Evolutionary conservation across 805 yeast genomes (phyloP).

Genomic region (Cyberlindnera bimundalis): DNA sequence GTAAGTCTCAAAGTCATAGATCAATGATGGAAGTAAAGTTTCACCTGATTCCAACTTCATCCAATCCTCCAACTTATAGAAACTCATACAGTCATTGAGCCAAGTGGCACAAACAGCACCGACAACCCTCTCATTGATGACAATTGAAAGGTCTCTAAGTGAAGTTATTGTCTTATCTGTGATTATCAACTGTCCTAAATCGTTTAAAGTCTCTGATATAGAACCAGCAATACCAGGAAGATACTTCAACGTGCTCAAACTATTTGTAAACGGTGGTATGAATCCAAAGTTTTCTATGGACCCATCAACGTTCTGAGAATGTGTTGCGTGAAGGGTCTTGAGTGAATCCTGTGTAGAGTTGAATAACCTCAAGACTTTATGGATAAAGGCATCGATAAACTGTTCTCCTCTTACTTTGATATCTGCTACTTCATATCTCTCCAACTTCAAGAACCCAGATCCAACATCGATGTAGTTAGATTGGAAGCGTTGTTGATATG

Average conservation of each 20-base stretch:
- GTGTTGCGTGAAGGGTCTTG: conserved; percentile 10
- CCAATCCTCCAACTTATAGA: conserved; percentile 41
- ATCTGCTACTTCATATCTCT: conserved; percentile 39
- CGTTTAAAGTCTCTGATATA: conserved; percentile 39
- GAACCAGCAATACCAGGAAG: conserved; percentile 44
- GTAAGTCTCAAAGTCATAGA: conserved; percentile 31
- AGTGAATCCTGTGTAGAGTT: conserved; percentile 30
- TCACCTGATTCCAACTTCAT: conserved; percentile 33
- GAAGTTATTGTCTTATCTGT: conserved; percentile 37
- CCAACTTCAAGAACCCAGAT: conserved; percentile 37
- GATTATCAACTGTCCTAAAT: conserved; percentile 41
- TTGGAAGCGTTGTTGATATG: conserved; percentile 36
- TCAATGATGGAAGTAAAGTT: conserved; percentile 36
- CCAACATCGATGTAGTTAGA: conserved; percentile 30
- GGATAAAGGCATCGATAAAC: conserved; percentile 34
- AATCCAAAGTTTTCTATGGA: conserved; percentile 43
- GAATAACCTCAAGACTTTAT: conserved; percentile 31
- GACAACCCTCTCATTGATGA: conserved; percentile 41
- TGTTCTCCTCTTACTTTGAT: conserved; percentile 38
- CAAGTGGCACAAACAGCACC: conserved; percentile 48
- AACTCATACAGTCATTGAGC: conserved; percentile 44
- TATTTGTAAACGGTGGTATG: conserved; percentile 62
- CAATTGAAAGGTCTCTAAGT: conserved; percentile 34
- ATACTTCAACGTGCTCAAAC: conserved; percentile 54
- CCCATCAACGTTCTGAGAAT: conserved; percentile 25